These are phyloP conservation scores for Cytospora schulzeri DNA, from an alignment of 2,329 filamentous ascomycete species.

Conservation along the genomic window DNA sequence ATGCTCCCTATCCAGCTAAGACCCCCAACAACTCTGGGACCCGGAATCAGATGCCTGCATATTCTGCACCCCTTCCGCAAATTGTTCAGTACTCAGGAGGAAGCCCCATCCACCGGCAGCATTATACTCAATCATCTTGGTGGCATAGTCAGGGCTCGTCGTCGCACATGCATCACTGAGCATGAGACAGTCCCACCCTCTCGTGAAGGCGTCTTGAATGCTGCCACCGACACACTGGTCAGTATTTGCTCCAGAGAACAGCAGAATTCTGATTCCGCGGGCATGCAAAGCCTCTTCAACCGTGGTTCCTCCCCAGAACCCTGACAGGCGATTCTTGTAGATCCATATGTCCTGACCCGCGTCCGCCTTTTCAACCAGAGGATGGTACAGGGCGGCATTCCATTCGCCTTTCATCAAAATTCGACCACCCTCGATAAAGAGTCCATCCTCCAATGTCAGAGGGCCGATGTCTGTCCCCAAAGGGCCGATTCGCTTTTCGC, in stretches of 20 bases:
- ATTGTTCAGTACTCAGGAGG: constrained; percentile 1
- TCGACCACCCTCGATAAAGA: constrained; percentile 6
- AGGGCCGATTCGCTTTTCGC: not conserved
- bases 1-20: too few relatives aligned
- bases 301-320: constrained; percentile 4
- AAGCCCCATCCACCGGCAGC: not conserved
- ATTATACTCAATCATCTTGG: constrained; percentile 2
- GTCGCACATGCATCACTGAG: constrained; percentile 9
- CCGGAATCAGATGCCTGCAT: not conserved
- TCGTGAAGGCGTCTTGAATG: constrained; percentile 14
- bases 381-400: constrained; percentile 20
- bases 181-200: constrained; percentile 16
- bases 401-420: constrained; percentile 19
- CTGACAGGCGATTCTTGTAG: constrained; percentile 17
- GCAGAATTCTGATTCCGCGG: not conserved
- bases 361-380: not conserved
- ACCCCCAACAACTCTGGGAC: too few relatives aligned
- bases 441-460: not conserved
- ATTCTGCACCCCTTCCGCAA: not conserved
- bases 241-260: constrained; percentile 7
- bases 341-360: constrained; percentile 12
- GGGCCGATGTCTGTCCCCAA: constrained; percentile 2
- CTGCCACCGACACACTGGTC: constrained; percentile 16
- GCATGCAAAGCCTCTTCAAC: not conserved
- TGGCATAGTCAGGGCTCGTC: not conserved